Base-by-base conservation (phyloP, 371 early-diverging fungal species). In the Capillidium heterosporum region DNA sequence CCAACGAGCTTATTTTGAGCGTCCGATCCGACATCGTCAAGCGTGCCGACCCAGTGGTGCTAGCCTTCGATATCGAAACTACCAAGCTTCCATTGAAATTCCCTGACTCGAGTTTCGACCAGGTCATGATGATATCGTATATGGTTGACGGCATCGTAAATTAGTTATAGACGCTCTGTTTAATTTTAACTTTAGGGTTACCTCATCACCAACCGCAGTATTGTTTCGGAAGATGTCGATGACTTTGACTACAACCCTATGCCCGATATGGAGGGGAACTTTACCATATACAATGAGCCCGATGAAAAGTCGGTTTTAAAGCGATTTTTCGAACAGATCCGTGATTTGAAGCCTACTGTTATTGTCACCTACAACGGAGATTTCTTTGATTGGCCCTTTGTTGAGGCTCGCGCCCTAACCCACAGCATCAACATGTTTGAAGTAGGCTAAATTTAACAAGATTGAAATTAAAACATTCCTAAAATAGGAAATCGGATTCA, bases 101-200 rank as follows among this genome's bases (percentile, higher is more conserved):
- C 66, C 99, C 99, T 8, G 97, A 95, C 66, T 75, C 97, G 0
- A 61, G 77, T 0, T 80, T 80, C 35, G 99, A 99, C 68, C 71
- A 80, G 31, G 88, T 99, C 61, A 98, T 99, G 95, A 99, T 99
- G 99, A 98, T 99, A 67, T 99, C 99, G 13, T 94, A 98, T 65
- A 95, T 98, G 95, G 84, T 95, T 58, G 94, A 95, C 58, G 94
- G 92, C 11, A 83, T 35, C 4, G 35, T 35, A 35, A 13, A 13
- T 13, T 35, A 7, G 4, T 7, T 7, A 13, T 13, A 35, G 4
- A 84, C 70, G 87, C 21, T 19, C 8, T n/a, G 28, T 19, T 0
- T 48, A 28, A 17, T 10, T 11, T 68, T 35, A 4, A 13, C 13
- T 35, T 35, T 35, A 87, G 82, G 99, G 99, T 0, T 96, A 82